phyloP scores from a whole-genome alignment of 768 basidiomycete genomes.

The Lanmaoa pseudosensibilis region DNA sequence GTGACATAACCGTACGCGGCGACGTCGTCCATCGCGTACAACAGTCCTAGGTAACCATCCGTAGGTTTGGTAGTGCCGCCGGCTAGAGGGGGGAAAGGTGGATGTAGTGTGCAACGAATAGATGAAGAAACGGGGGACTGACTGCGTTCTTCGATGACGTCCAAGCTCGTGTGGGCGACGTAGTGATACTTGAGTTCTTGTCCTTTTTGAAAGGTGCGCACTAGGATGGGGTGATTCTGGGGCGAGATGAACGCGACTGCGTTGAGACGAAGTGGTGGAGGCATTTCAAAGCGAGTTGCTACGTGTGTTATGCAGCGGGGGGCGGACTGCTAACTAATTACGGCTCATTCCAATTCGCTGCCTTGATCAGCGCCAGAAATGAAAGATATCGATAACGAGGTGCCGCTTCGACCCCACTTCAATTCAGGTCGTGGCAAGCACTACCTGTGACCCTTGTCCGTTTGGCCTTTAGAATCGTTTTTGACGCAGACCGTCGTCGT shows the following conservation, averaged over 20 bases:
- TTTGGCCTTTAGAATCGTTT: too few species aligned
- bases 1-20: constrained; percentile 92
- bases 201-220: constrained; percentile 65
- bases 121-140: constrained; percentile 27
- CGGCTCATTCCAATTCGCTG: too few species aligned
- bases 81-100: constrained; percentile 11
- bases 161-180: constrained; percentile 85
- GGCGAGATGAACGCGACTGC: constrained; percentile 86
- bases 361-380: too few species aligned
- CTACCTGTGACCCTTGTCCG: too few species aligned
- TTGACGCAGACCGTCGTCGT: too few species aligned
- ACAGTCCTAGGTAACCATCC: constrained; percentile 82
- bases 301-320: too few species aligned
- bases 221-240: constrained; percentile 75
- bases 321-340: too few species aligned
- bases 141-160: constrained; percentile 93
- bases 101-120: too few species aligned
- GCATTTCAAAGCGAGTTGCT: constrained; percentile 44
- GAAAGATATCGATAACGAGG: too few species aligned
- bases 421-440: too few species aligned
- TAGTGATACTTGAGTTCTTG: constrained; percentile 84
- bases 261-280: constrained; percentile 67
- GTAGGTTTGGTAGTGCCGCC: constrained; percentile 53
- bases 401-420: too few species aligned
- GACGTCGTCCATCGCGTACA: constrained; percentile 91